Percentiles rank a stretch among this genome's conserved stretches.
These are phyloP conservation scores for Dictyostelium intermedium DNA, from an alignment of 78 protist species.

Conservation along the genomic window DNA sequence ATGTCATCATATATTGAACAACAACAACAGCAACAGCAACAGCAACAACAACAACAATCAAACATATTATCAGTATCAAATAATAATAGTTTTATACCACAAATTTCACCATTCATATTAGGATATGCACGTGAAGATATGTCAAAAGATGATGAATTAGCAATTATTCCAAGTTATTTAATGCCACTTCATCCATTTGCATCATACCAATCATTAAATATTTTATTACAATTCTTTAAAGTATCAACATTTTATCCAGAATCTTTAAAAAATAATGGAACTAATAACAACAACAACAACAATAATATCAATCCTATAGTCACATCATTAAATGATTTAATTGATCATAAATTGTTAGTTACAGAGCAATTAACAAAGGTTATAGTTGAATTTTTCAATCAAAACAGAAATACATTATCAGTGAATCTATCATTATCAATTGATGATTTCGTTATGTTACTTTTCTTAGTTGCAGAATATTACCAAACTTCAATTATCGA, in stretches of 20 bases:
- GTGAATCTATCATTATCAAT: background rate
- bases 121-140: constrained; percentile 76
- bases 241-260: constrained; percentile 12
- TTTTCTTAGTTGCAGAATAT: constrained; percentile 12
- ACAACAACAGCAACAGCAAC: too few species aligned
- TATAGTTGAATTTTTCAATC: background rate
- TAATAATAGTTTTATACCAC: constrained; percentile 2
- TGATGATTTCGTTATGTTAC: constrained; percentile 51
- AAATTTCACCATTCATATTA: constrained; percentile 60
- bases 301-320: background rate
- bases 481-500: constrained; percentile 16
- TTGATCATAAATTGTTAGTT: background rate
- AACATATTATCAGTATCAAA: background rate
- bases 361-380: background rate
- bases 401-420: background rate
- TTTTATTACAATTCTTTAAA: constrained; percentile 9
- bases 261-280: background rate
- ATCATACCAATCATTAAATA: background rate
- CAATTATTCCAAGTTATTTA: constrained; percentile 17
- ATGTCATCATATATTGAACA: background rate
- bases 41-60: background rate
- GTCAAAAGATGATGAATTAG: constrained; percentile 43
- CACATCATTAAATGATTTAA: constrained; percentile 5
- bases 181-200: constrained; percentile 64
- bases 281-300: background rate